Percentiles rank a stretch among this genome's conserved stretches.
Conservation (phyloP, 805 yeast species). For the Lachancea quebecensis region DNA sequence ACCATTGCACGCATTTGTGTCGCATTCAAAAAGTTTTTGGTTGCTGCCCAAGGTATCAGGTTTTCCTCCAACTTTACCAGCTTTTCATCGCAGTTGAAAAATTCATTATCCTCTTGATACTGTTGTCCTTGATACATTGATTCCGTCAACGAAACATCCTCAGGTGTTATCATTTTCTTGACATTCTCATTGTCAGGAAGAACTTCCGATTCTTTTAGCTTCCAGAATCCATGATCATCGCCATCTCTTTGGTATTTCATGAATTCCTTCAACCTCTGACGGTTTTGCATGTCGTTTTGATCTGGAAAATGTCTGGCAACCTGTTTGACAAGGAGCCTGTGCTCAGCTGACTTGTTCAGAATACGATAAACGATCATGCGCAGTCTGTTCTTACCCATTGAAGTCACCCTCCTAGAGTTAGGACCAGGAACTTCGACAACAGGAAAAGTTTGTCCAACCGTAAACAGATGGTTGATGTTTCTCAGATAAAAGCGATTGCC, state of each 20-base stretch:
- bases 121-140: slow-evolving; percentile 94
- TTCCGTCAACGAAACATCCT: slow-evolving; percentile 79
- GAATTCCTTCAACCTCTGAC: slow-evolving; percentile 91
- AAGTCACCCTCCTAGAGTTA: slow-evolving; percentile 90
- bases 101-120: slow-evolving; percentile 71
- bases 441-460: slow-evolving; percentile 90
- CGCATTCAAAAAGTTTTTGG: slow-evolving; percentile 84
- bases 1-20: slow-evolving; percentile 97
- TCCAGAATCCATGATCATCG: slow-evolving; percentile 93
- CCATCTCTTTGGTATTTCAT: slow-evolving; percentile 97
- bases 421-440: slow-evolving; percentile 97
- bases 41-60: slow-evolving; percentile 89
- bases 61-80: slow-evolving; percentile 73
- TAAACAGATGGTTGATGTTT: slow-evolving; percentile 62
- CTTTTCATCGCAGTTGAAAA: slow-evolving; percentile 39
- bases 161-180: slow-evolving; percentile 82
- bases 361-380: slow-evolving; percentile 92
- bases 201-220: slow-evolving; percentile 58
- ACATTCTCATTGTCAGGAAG: slow-evolving; percentile 73
- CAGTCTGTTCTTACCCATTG: slow-evolving; percentile 82
- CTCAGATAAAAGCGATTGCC: slow-evolving; percentile 66
- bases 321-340: slow-evolving; percentile 77
- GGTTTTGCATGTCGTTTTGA: slow-evolving; percentile 93
- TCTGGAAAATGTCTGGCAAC: slow-evolving; percentile 92
- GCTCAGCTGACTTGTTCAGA: slow-evolving; percentile 63